phyloP scores from a whole-genome alignment of 2,329 filamentous ascomycete genomes.

The Pseudocercospora fuligena region DNA sequence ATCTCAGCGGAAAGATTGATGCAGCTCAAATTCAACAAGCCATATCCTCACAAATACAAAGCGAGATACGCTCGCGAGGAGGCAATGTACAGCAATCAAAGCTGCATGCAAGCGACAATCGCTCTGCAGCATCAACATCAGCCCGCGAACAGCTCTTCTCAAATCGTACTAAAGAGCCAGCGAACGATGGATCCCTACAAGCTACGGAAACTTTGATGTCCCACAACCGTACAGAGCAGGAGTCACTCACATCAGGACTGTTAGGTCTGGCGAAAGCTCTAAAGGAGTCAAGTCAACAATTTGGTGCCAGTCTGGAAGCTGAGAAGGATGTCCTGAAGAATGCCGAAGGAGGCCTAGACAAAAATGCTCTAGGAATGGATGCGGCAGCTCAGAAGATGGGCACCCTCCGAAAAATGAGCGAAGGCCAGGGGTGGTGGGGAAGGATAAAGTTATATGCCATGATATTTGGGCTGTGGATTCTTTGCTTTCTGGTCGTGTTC shows the following conservation, averaged over 20 bases:
- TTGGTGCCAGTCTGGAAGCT: conserved; percentile 73
- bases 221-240: conserved; percentile 80
- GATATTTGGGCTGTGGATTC: conserved; percentile 81
- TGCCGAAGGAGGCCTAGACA: conserved; percentile 76
- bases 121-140: conserved; percentile 39
- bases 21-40: conserved; percentile 22
- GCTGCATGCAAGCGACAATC: conserved; percentile 33
- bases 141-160: conserved; percentile 46
- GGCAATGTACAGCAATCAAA: conserved; percentile 11
- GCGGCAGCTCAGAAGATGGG: conserved; percentile 79
- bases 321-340: conserved; percentile 73
- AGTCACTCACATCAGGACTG: conserved; percentile 79
- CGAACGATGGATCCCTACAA: conserved; percentile 28
- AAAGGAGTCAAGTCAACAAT: conserved; percentile 74
- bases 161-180: conserved; percentile 27
- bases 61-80: conserved; percentile 35
- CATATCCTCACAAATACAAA: conserved; percentile 21
- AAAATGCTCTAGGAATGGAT: conserved; percentile 76
- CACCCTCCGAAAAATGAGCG: conserved; percentile 75
- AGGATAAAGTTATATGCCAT: conserved; percentile 78
- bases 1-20: neutral
- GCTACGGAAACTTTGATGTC: conserved; percentile 71
- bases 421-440: conserved; percentile 85
- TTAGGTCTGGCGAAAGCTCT: conserved; percentile 77
- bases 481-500: conserved; percentile 79